These are phyloP conservation scores for Wickerhamomyces bisporus DNA, from an alignment of 805 yeast genomes.

Conservation along the genomic window DNA sequence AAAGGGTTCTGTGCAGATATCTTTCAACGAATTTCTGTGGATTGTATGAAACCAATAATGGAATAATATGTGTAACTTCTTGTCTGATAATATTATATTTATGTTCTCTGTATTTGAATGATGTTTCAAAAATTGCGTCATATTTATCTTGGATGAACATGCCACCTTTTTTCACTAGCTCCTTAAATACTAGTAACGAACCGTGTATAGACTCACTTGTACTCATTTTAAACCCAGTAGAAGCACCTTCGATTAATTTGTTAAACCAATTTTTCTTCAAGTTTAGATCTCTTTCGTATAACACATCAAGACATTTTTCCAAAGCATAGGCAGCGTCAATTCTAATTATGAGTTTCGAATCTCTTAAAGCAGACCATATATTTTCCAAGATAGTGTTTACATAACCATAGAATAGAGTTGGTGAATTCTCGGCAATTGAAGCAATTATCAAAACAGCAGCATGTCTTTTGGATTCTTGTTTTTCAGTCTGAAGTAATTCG, in stretches of 20 bases:
- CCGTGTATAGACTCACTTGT: conserved; percentile 81
- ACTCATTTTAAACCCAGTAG: conserved; percentile 47
- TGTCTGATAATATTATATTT: conserved; percentile 70
- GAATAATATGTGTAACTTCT: conserved; percentile 80
- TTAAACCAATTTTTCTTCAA: conserved; percentile 73
- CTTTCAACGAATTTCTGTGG: conserved; percentile 70
- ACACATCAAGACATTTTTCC: conserved; percentile 70
- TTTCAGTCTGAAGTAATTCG: conserved; percentile 88
- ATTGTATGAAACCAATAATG: conserved; percentile 75
- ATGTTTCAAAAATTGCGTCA: conserved; percentile 70
- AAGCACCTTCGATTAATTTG: conserved; percentile 63
- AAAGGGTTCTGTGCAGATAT: conserved; percentile 74
- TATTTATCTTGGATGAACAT: conserved; percentile 66
- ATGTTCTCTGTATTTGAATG: conserved; percentile 72
- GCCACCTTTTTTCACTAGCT: conserved; percentile 67
- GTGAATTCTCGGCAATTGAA: conserved; percentile 82
- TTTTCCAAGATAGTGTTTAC: conserved; percentile 74
- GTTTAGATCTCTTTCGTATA: conserved; percentile 70
- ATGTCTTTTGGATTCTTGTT: conserved; percentile 80
- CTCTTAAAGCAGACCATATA: conserved; percentile 85
- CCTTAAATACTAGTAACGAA: conserved; percentile 74
- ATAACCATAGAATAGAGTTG: conserved; percentile 74
- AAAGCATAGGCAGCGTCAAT: conserved; percentile 81
- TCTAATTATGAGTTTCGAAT: conserved; percentile 67
- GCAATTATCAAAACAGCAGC: conserved; percentile 83